Evolutionary conservation across 768 basidiomycete species (phyloP), one percentile per base, ranked within the genome.

Genomic region (Tylopilus subfusipes): DNA sequence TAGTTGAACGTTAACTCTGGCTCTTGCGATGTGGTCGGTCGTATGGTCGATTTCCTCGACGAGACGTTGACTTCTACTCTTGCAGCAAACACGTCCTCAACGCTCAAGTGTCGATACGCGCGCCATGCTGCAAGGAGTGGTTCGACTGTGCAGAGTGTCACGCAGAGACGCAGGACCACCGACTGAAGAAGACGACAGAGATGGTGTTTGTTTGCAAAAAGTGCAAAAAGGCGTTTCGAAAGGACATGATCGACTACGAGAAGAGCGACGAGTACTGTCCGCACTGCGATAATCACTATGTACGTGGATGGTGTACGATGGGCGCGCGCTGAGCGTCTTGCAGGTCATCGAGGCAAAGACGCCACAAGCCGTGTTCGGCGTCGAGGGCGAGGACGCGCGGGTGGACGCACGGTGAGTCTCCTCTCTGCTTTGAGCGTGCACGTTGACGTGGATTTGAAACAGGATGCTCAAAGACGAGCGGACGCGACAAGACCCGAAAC

Each of bases 181-280:
- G 58, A 2, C 76, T 99, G 29, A 68, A 72, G 8, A 88, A 83
- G 72, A 90, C 90, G 52, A 77, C 78, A 39, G 97, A 99, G 74
- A 91, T 92, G 90, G 72, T 73, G 6, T 91, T 93, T 66, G 72
- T 82, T 53, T 93, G 90, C 75, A 93, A 93, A 68, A 92, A 92
- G 71, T 92, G 90, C 76, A 91, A 90, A 71, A 97, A 96, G 75
- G 93, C 93, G 5, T 98, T 99, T 68, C 76, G 95, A 59, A 98
- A 99, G 75, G 93, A 98, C 72, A 94, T 98, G 93, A 59, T 78
- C 0, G 72, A 71, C 8, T 98, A 92, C 65, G 96, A 98, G 63
- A 96, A 99, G 69, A 93, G 93, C 66, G 95, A 98, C 68, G 97
- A 99, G 72, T 98, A 86, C 68, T 98, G 97, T 68, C 97, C 96